phyloP scores from a whole-genome alignment of 306 rosid genomes.

The Vigna trinervia region DNA sequence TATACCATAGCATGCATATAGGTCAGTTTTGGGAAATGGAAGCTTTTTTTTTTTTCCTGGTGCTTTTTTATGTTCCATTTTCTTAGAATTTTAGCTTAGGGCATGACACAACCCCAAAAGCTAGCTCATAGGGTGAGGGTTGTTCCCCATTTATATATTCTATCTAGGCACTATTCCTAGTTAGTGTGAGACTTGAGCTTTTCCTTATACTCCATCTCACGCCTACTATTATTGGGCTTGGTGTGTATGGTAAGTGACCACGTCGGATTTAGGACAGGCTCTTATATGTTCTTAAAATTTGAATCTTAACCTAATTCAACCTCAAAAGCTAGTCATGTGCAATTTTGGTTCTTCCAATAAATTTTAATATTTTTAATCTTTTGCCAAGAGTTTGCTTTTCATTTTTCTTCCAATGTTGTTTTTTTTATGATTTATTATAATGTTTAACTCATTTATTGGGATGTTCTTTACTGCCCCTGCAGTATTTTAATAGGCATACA shows the following conservation, averaged over 20 bases:
- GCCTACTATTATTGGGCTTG: neutral
- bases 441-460: slow-evolving; percentile 23
- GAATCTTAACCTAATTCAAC: neutral
- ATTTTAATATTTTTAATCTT: neutral
- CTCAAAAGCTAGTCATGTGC: neutral
- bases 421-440: neutral
- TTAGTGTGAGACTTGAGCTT: neutral
- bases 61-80: slow-evolving; percentile 7
- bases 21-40: slow-evolving; percentile 26
- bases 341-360: neutral
- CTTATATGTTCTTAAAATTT: too few relatives aligned
- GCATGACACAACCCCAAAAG: neutral
- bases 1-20: slow-evolving; percentile 15
- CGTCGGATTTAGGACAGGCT: neutral
- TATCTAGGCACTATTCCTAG: neutral
- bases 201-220: neutral
- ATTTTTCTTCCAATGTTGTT: slow-evolving; percentile 15
- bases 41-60: neutral
- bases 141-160: neutral
- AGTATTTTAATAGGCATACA: slow-evolving; percentile 28
- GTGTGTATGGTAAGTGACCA: neutral
- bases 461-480: slow-evolving; percentile 5
- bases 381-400: neutral
- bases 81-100: neutral
- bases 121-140: neutral